These are phyloP conservation scores for Pichia sp. DNA, from an alignment of 1,139 yeast species.

Conservation along the genomic window DNA sequence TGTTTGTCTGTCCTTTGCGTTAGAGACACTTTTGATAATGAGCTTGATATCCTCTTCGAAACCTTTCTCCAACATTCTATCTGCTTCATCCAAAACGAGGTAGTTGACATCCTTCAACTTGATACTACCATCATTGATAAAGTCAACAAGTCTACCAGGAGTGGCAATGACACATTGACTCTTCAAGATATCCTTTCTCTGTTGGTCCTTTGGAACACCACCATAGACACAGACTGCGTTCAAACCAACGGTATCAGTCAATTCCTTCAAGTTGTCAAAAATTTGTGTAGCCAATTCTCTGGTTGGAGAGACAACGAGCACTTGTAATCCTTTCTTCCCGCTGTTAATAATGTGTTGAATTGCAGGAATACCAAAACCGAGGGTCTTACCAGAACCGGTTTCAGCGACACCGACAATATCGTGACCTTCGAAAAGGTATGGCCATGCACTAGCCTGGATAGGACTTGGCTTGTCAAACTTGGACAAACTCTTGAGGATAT, in stretches of 20 bases:
- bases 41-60: conserved; percentile 92
- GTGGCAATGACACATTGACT: conserved; percentile 85
- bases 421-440: conserved; percentile 67
- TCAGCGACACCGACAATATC: conserved; percentile 98
- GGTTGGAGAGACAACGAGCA: conserved; percentile 89
- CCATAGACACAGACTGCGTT: conserved; percentile 88
- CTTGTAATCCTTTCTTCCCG: conserved; percentile 52
- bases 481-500: conserved; percentile 49
- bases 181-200: conserved; percentile 56
- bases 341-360: conserved; percentile 52
- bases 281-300: conserved; percentile 96
- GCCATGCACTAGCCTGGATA: conserved; percentile 97
- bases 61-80: conserved; percentile 95
- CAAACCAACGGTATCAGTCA: conserved; percentile 56
- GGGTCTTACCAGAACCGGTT: conserved; percentile 96
- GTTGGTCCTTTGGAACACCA: conserved; percentile 95
- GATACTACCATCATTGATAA: conserved; percentile 82
- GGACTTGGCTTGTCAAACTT: conserved; percentile 91
- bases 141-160: conserved; percentile 91
- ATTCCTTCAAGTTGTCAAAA: conserved; percentile 68
- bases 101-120: conserved; percentile 63
- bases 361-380: conserved; percentile 99
- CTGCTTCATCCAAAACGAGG: conserved; percentile 94
- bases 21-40: conserved; percentile 54
- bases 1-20: conserved; percentile 61